Percentiles rank a stretch among this genome's conserved stretches.
Conservation (phyloP, 257 asterid species). For the Solanum okadae region DNA sequence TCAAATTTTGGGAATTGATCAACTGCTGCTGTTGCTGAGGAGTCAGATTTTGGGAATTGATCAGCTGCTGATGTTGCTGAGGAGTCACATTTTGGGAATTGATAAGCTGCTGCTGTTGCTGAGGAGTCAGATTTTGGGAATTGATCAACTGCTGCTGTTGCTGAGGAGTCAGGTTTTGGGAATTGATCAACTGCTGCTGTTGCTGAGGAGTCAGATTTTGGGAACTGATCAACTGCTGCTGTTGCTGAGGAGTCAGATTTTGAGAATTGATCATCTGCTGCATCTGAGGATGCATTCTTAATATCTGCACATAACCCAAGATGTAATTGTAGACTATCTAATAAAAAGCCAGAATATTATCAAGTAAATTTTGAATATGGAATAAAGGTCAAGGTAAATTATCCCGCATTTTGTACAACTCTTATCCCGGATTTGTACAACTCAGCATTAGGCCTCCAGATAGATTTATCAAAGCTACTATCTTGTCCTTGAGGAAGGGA, state of each 20-base stretch:
- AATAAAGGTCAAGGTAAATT: not conserved
- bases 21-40: not conserved
- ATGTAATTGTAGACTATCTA: not conserved
- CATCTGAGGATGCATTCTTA: conserved; percentile 63
- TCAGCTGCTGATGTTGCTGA: conserved; percentile 80
- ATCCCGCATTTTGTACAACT: not conserved
- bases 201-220: not conserved
- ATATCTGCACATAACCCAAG: conserved; percentile 32
- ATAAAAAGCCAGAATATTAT: not conserved
- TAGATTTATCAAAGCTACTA: not conserved
- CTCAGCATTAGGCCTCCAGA: not conserved
- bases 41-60: not conserved
- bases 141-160: conserved; percentile 55
- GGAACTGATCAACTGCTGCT: not conserved
- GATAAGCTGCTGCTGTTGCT: conserved; percentile 60
- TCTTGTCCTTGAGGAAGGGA: not conserved
- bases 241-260: conserved; percentile 7
- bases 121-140: not conserved
- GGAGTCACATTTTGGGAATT: conserved; percentile 51
- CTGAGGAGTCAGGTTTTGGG: not conserved
- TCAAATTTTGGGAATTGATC: conserved; percentile 47
- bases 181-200: conserved; percentile 52
- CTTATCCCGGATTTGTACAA: not conserved
- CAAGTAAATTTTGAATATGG: not conserved
- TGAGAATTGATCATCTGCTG: conserved; percentile 24